Evolutionary conservation across 2,329 filamentous ascomycete species (phyloP).

Genomic region (Dendrostoma leiphaemia): DNA sequence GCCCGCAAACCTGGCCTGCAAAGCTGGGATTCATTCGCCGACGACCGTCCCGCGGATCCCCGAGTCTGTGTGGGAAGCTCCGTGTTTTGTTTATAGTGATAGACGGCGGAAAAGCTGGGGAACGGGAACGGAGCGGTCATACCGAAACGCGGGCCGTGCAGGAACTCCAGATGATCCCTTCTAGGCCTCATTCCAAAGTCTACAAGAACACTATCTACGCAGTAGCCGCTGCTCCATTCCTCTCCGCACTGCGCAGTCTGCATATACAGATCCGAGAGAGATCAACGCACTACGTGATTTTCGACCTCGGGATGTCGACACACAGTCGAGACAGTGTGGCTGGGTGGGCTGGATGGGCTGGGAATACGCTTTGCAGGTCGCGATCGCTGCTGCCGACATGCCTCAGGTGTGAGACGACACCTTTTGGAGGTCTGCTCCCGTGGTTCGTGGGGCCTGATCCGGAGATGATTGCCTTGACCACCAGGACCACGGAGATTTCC

Average conservation of each 20-base stretch:
- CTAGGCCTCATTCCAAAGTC: no score
- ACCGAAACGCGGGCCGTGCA: no score
- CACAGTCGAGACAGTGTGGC: no score
- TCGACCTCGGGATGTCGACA: neutral
- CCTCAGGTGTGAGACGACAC: neutral
- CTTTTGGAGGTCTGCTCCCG: neutral
- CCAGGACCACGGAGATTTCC: slow-evolving; percentile 17
- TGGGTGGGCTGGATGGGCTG: no score
- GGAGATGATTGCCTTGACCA: slow-evolving; percentile 16
- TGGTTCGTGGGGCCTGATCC: slow-evolving; percentile 9
- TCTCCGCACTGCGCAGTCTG: no score
- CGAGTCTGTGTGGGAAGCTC: neutral
- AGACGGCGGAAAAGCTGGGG: neutral
- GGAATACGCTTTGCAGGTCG: neutral
- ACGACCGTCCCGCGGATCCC: neutral
- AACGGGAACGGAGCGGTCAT: neutral
- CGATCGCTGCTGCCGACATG: neutral
- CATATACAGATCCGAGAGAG: no score
- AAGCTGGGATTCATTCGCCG: no score
- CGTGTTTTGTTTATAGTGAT: neutral
- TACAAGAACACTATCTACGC: no score
- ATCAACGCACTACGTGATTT: no score
- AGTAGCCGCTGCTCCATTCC: no score
- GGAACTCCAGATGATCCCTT: no score
- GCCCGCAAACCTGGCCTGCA: no score